Conservation (phyloP, 1,284 basidiomycete genomes). For the Cutaneotrichosporon dermatis region DNA sequence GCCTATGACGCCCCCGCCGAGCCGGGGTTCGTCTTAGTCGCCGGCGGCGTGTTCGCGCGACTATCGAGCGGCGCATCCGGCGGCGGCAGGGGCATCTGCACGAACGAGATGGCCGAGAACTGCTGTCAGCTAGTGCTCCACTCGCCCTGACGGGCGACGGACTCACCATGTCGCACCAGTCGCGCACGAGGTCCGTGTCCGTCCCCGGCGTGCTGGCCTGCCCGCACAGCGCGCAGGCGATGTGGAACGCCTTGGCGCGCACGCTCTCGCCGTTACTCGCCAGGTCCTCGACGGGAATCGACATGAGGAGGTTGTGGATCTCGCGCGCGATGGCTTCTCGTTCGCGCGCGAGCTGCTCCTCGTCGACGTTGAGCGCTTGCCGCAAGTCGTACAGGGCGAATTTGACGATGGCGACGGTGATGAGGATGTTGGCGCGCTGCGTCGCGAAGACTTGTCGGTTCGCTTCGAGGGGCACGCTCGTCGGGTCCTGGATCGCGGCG, state of each 20-base stretch:
- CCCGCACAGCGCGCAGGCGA: conserved; percentile 44
- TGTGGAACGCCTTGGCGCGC: conserved; percentile 47
- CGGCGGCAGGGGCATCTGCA: conserved; percentile 47
- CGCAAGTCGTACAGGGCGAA: conserved; percentile 47
- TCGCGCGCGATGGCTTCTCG: conserved; percentile 44
- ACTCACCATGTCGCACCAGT: conserved; percentile 49
- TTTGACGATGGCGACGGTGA: conserved; percentile 46
- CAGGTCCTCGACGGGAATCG: conserved; percentile 47
- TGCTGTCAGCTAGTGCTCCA: conserved; percentile 10
- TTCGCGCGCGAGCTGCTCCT: conserved; percentile 38
- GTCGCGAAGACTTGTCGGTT: conserved; percentile 40
- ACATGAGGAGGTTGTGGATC: conserved; percentile 44
- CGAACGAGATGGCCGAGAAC: conserved; percentile 47
- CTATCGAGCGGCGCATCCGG: conserved; percentile 25
- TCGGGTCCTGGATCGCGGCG: conserved; percentile 32
- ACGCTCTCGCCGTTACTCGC: conserved; percentile 48
- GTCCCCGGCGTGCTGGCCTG: conserved; percentile 29
- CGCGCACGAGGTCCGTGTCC: conserved; percentile 43
- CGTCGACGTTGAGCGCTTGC: conserved; percentile 33
- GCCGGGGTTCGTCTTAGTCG: neutral
- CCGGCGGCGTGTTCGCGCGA: conserved; percentile 27
- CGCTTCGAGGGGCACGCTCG: conserved; percentile 17
- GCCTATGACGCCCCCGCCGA: neutral
- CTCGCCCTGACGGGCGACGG: too few relatives aligned
- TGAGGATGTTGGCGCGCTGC: conserved; percentile 45